Percentiles rank a stretch among this genome's conserved stretches.
Evolutionary conservation across 805 yeast genomes (phyloP).

Genomic region (Pichia phayaonensis): DNA sequence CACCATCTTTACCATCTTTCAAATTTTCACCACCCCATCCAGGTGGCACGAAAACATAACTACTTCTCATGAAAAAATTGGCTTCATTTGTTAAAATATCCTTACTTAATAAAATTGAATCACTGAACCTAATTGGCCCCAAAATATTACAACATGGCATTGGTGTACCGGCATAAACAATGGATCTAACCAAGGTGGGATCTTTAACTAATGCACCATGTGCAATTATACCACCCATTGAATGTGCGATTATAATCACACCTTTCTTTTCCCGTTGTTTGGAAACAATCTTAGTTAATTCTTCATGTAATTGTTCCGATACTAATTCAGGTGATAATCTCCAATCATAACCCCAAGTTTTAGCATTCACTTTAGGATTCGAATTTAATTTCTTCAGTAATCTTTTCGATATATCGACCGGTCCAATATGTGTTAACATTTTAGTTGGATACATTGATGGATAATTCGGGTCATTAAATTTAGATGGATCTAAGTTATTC

Average conservation of each 20-base stretch:
- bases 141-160: conserved; percentile 76
- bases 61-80: conserved; percentile 82
- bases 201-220: conserved; percentile 68
- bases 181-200: conserved; percentile 63
- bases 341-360: conserved; percentile 93
- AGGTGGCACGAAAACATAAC: conserved; percentile 79
- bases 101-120: conserved; percentile 66
- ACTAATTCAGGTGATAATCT: conserved; percentile 58
- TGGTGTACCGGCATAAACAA: conserved; percentile 80
- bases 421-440: conserved; percentile 75
- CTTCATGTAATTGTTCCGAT: conserved; percentile 43
- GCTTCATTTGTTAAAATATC: conserved; percentile 71
- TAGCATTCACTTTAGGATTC: conserved; percentile 54
- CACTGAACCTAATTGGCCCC: conserved; percentile 82
- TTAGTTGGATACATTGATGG: conserved; percentile 58
- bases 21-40: conserved; percentile 19
- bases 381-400: conserved; percentile 45
- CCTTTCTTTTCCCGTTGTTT: conserved; percentile 37
- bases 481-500: neutral
- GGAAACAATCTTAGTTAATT: conserved; percentile 38
- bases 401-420: conserved; percentile 67
- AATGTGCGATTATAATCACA: conserved; percentile 72
- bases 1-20: conserved; percentile 14
- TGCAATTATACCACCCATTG: conserved; percentile 89
- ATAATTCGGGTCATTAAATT: neutral